These are phyloP conservation scores for Vigna reflexopilosa DNA, from an alignment of 306 rosid genomes.

Conservation along the genomic window DNA sequence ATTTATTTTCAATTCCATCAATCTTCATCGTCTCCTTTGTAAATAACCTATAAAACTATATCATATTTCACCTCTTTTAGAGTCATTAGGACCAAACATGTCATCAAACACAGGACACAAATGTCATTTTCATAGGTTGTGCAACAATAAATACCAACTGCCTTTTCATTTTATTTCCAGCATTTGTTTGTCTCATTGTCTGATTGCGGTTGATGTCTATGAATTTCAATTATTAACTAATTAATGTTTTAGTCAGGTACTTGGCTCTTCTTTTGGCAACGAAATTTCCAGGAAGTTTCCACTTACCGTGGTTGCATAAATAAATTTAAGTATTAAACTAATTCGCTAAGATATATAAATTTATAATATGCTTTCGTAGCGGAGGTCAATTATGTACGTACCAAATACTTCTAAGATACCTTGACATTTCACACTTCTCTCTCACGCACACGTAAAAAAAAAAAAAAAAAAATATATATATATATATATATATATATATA, in stretches of 20 bases:
- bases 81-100: not conserved
- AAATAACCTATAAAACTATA: no score
- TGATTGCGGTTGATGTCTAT: not conserved
- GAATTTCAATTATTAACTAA: not conserved
- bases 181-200: not conserved
- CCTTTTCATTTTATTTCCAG: not conserved
- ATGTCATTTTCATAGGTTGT: not conserved
- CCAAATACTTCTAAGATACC: not conserved
- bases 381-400: not conserved
- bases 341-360: not conserved
- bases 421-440: not conserved
- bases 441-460: no score
- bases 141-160: no score
- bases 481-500: no score
- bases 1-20: no score
- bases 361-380: not conserved
- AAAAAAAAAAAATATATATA: no score
- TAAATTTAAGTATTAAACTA: not conserved
- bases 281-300: constrained; percentile 48
- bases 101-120: not conserved
- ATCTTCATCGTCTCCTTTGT: no score
- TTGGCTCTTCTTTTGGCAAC: not conserved
- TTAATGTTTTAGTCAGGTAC: constrained; percentile 12
- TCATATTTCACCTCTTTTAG: not conserved
- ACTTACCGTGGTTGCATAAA: not conserved